Percentiles rank a stretch among this genome's conserved stretches.
Evolutionary conservation across 805 yeast genomes (phyloP).

Genomic region (Metschnikowia kunwiensis): DNA sequence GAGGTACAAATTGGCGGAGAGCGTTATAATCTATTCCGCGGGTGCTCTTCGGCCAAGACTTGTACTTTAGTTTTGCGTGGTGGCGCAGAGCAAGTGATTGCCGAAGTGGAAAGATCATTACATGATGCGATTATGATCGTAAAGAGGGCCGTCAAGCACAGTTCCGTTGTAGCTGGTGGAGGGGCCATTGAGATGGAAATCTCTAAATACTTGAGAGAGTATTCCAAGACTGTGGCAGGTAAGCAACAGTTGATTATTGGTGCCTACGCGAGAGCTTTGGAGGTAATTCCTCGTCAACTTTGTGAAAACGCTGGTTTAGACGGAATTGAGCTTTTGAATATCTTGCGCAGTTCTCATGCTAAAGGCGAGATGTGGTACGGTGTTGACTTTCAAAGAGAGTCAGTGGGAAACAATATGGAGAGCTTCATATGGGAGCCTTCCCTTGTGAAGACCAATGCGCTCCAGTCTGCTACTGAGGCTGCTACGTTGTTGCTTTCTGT

Average conservation of each 20-base stretch:
- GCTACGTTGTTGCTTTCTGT: constrained; percentile 90
- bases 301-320: constrained; percentile 99
- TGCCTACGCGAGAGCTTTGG: constrained; percentile 92
- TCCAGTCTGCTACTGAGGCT: constrained; percentile 95
- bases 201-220: constrained; percentile 82
- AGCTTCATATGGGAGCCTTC: constrained; percentile 98
- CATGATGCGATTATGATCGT: constrained; percentile 99
- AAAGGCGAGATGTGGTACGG: constrained; percentile 92
- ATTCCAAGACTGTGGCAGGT: constrained; percentile 85
- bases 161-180: constrained; percentile 93
- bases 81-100: constrained; percentile 97
- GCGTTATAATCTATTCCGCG: constrained; percentile 88
- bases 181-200: constrained; percentile 99
- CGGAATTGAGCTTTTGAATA: constrained; percentile 89
- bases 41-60: constrained; percentile 89
- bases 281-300: constrained; percentile 93
- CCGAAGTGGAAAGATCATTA: constrained; percentile 94
- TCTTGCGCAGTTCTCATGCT: constrained; percentile 89
- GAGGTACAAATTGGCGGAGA: constrained; percentile 96
- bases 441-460: constrained; percentile 88
- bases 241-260: constrained; percentile 91
- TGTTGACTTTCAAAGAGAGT: constrained; percentile 82
- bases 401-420: constrained; percentile 78
- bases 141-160: constrained; percentile 86
- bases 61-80: constrained; percentile 94